phyloP scores from a whole-genome alignment of 2,329 filamentous ascomycete species.

The Ustulina deusta region DNA sequence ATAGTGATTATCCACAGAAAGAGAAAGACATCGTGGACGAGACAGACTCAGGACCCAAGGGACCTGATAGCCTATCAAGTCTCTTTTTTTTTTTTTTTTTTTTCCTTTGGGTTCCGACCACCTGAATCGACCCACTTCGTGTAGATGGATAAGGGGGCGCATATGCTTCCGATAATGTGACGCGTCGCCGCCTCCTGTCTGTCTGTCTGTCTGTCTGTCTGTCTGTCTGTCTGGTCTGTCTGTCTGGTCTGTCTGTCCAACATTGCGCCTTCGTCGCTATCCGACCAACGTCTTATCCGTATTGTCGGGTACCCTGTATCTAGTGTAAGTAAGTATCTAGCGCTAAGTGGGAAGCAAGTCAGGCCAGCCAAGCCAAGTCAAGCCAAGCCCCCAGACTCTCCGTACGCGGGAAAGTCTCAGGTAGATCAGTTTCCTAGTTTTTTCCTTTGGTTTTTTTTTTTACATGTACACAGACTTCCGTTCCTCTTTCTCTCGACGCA shows the following conservation, averaged over 20 bases:
- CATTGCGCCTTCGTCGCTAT: conserved; percentile 7
- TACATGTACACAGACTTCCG: neutral
- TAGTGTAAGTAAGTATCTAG: too few species aligned
- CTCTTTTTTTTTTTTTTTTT: neutral
- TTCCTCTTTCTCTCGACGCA: neutral
- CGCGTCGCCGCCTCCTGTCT: neutral
- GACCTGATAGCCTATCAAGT: neutral
- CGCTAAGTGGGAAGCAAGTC: too few species aligned
- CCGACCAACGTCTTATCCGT: conserved; percentile 25
- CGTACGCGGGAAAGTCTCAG: neutral
- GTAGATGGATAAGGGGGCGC: conserved; percentile 11
- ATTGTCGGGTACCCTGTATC: conserved; percentile 22
- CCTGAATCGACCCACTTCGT: neutral
- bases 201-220: too few species aligned
- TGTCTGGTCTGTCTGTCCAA: too few species aligned
- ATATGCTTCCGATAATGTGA: conserved; percentile 15
- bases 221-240: too few species aligned
- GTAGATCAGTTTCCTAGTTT: neutral
- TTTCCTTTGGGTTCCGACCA: too few species aligned
- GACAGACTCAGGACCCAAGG: neutral
- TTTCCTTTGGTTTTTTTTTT: neutral
- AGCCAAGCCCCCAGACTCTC: neutral
- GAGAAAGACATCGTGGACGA: neutral
- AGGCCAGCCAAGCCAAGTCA: too few species aligned
- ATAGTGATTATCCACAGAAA: too few species aligned